phyloP scores from a whole-genome alignment of 352 stramenopile species.

The Stramenopiles sp. region DNA sequence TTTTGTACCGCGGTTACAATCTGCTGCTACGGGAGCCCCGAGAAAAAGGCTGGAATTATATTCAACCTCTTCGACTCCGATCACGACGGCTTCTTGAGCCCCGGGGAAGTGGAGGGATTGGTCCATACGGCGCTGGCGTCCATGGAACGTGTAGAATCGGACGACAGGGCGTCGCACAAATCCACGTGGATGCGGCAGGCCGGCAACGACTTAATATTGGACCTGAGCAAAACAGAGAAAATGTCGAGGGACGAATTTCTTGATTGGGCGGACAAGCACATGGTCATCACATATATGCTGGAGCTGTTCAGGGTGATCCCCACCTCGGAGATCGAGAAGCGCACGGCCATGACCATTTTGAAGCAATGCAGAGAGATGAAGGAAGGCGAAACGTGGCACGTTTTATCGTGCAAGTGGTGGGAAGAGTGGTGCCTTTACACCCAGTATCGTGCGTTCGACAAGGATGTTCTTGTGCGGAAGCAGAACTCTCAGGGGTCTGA shows the following conservation, averaged over 20 bases:
- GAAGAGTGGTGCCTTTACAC: slow-evolving; percentile 11
- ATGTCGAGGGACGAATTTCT: neutral
- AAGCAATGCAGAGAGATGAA: neutral
- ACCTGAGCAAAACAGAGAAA: neutral
- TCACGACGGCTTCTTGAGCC: neutral
- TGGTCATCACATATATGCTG: neutral
- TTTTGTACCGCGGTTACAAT: slow-evolving; percentile 12
- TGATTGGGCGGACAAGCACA: neutral
- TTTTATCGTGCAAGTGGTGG: slow-evolving; percentile 7
- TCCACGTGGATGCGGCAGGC: neutral
- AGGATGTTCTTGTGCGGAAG: too few species aligned
- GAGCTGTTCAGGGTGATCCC: neutral
- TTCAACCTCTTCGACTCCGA: slow-evolving; percentile 10
- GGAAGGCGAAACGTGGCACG: neutral
- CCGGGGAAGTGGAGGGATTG: slow-evolving; percentile 1
- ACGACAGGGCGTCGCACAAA: neutral
- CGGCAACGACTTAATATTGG: neutral
- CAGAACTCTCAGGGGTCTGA: too few species aligned
- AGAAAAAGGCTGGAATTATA: slow-evolving; percentile 11
- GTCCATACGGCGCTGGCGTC: neutral
- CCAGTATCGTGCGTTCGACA: neutral
- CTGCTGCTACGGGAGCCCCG: slow-evolving; percentile 2
- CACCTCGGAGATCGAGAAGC: slow-evolving; percentile 2
- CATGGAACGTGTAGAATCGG: slow-evolving; percentile 9
- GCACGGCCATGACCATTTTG: neutral